phyloP scores from a whole-genome alignment of 768 basidiomycete genomes.

The Russula sp. region DNA sequence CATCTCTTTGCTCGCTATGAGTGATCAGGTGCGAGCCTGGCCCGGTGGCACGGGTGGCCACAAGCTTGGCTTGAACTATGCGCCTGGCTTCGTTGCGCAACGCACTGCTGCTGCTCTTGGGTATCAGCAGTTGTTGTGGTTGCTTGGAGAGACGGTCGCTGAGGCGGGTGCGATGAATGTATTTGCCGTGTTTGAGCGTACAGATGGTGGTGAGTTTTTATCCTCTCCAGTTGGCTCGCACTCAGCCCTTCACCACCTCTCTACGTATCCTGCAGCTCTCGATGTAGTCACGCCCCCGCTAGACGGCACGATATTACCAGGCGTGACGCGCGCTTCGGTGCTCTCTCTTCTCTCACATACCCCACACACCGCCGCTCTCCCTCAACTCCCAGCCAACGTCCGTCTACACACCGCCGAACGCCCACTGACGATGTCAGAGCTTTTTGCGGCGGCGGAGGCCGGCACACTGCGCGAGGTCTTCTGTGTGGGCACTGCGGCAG shows the following conservation, averaged over 20 bases:
- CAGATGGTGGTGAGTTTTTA: conserved; percentile 38
- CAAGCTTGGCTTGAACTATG: conserved; percentile 46
- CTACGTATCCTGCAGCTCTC: conserved; percentile 42
- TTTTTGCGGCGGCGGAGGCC: conserved; percentile 45
- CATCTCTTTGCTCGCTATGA: conserved; percentile 46
- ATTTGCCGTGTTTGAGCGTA: conserved; percentile 44
- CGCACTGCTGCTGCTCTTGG: conserved; percentile 45
- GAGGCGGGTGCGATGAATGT: conserved; percentile 53
- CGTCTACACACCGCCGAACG: conserved; percentile 44
- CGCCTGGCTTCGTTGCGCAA: conserved; percentile 42
- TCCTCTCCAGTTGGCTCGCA: conserved; percentile 27
- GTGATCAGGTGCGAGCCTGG: conserved; percentile 47
- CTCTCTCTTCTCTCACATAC: conserved; percentile 69
- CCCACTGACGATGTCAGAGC: conserved; percentile 45
- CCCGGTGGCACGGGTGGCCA: conserved; percentile 51
- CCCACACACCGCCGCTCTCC: conserved; percentile 34
- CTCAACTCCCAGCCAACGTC: conserved; percentile 37
- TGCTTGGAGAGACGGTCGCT: conserved; percentile 40
- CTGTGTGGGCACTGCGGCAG: conserved; percentile 79
- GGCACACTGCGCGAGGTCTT: conserved; percentile 79
- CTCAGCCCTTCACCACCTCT: background rate
- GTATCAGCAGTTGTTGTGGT: conserved; percentile 52
- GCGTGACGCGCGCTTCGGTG: conserved; percentile 89
- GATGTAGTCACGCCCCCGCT: conserved; percentile 88
- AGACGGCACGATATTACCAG: conserved; percentile 89